These are phyloP conservation scores for Tricholoma matsutake DNA, from an alignment of 768 basidiomycete genomes.

Conservation along the genomic window DNA sequence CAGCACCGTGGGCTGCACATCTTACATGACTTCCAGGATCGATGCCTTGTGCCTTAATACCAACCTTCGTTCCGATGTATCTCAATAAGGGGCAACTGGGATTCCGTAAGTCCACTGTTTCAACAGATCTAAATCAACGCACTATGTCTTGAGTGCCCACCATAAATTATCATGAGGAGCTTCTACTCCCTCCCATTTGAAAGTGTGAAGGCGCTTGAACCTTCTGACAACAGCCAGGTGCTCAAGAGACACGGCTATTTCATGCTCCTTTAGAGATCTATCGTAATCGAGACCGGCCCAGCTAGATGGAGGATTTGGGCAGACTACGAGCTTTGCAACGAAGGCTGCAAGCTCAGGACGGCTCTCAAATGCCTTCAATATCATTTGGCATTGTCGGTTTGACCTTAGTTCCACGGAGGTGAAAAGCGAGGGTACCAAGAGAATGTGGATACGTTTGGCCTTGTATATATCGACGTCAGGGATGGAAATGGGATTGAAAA, in stretches of 20 bases:
- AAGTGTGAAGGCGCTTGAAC: constrained; percentile 9
- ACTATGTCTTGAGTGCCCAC: constrained; percentile 14
- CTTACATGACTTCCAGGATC: constrained; percentile 14
- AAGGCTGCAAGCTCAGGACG: constrained; percentile 4
- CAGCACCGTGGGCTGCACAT: not conserved
- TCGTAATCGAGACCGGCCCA: constrained; percentile 10
- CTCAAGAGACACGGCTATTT: constrained; percentile 10
- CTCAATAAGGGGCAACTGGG: constrained; percentile 15
- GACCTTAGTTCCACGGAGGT: constrained; percentile 12
- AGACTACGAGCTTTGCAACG: constrained; percentile 7
- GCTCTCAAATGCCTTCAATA: constrained; percentile 1
- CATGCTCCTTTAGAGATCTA: constrained; percentile 9
- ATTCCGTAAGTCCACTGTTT: not conserved
- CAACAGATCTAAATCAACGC: not conserved
- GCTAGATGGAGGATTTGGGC: constrained; percentile 9
- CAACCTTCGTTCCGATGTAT: constrained; percentile 14
- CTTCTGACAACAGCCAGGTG: constrained; percentile 9
- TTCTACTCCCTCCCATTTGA: constrained; percentile 18
- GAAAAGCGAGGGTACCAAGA: constrained; percentile 11
- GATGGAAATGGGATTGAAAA: not conserved
- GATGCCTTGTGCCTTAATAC: constrained; percentile 12
- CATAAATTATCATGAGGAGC: constrained; percentile 16
- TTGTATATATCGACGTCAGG: not conserved
- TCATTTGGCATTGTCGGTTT: constrained; percentile 5
- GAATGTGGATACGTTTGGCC: constrained; percentile 6